Conservation (phyloP, 192 early-diverging fungal species). For the Physocladia obscura region DNA sequence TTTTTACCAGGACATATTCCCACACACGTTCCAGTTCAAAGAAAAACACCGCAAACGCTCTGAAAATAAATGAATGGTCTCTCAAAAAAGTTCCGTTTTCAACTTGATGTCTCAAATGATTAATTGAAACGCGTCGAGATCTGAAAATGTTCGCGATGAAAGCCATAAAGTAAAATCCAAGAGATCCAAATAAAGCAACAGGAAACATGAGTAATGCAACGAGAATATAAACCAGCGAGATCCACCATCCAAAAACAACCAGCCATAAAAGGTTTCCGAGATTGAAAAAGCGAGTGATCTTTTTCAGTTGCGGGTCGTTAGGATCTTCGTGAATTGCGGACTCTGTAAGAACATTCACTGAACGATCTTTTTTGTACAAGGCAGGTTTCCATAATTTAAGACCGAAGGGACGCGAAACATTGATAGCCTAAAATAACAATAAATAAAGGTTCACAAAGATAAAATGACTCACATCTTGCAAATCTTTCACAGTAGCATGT, state of each 20-base stretch:
- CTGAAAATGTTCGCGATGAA: not conserved
- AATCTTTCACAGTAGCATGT: slow-evolving; percentile 31
- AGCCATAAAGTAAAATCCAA: slow-evolving; percentile 1
- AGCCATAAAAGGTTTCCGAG: slow-evolving; percentile 89
- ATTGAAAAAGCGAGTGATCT: slow-evolving; percentile 60
- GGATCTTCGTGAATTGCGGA: slow-evolving; percentile 71
- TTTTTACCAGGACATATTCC: slow-evolving; percentile 29
- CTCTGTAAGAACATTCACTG: slow-evolving; percentile 77
- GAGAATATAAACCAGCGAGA: slow-evolving; percentile 63
- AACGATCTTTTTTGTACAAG: slow-evolving; percentile 91
- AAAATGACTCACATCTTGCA: slow-evolving; percentile 38
- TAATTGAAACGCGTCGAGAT: not conserved
- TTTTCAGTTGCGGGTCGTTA: slow-evolving; percentile 52
- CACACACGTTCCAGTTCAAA: slow-evolving; percentile 1
- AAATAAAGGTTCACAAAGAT: not conserved
- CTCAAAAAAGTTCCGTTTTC: slow-evolving; percentile 41
- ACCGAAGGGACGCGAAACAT: slow-evolving; percentile 81
- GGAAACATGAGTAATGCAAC: slow-evolving; percentile 62
- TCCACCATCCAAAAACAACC: slow-evolving; percentile 87
- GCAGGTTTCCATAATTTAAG: slow-evolving; percentile 95
- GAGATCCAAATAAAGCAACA: slow-evolving; percentile 35
- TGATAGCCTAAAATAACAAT: slow-evolving; percentile 37
- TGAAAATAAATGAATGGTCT: slow-evolving; percentile 40
- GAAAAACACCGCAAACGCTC: slow-evolving; percentile 5
- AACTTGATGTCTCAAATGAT: not conserved